Evolutionary conservation across 176 grass and related monocot genomes (phyloP).

Genomic region (Dendrocalamus sinicus): DNA sequence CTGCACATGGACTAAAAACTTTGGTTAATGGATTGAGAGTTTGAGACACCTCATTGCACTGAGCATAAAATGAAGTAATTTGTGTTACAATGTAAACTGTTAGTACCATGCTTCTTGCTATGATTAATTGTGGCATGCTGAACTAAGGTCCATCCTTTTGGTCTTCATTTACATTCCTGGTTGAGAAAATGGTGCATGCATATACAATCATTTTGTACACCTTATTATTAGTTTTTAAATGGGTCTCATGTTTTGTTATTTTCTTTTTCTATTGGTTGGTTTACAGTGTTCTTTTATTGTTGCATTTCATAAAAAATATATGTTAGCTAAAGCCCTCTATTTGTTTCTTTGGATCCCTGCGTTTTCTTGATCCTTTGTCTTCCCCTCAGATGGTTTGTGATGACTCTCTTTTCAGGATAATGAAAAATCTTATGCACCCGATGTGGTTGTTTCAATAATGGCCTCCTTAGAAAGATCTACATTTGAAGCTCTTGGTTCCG

Average conservation of each 20-base stretch:
- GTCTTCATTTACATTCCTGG: not conserved
- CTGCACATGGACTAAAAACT: constrained; percentile 26
- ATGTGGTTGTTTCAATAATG: constrained; percentile 78
- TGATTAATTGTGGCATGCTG: constrained; percentile 29
- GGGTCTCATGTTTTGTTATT: constrained; percentile 12
- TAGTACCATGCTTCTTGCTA: constrained; percentile 5
- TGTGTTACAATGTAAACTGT: not conserved
- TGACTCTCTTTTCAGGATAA: constrained; percentile 52
- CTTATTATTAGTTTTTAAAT: constrained; percentile 21
- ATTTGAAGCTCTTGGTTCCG: constrained; percentile 65
- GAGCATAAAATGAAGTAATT: constrained; percentile 2
- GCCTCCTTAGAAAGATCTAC: constrained; percentile 71
- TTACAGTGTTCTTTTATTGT: constrained; percentile 23
- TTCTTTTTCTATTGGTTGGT: not conserved
- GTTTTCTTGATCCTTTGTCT: not conserved
- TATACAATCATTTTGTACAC: constrained; percentile 2
- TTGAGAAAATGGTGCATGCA: constrained; percentile 25
- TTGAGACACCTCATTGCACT: constrained; percentile 29
- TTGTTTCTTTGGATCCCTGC: constrained; percentile 22
- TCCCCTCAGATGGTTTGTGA: constrained; percentile 9
- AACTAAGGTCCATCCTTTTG: constrained; percentile 3
- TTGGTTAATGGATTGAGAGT: constrained; percentile 32
- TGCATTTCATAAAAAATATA: not conserved
- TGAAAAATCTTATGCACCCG: constrained; percentile 64
- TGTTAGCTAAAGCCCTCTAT: not conserved